Conservation (phyloP, 306 rosid genomes). For the Vigna reflexopilosa region DNA sequence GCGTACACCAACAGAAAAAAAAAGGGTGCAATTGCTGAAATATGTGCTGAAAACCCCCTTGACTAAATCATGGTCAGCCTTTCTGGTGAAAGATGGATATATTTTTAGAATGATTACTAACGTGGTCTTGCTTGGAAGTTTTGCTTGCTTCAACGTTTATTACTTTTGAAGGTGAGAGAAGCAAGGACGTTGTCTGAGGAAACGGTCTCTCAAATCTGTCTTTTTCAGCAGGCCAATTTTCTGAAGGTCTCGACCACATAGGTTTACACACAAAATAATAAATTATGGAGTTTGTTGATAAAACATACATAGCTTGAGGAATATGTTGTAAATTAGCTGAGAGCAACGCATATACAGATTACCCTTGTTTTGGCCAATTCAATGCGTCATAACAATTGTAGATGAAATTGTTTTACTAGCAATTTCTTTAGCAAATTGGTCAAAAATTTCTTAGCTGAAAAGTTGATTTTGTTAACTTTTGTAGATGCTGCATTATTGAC, state of each 20-base stretch:
- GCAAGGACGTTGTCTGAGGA: constrained; percentile 3
- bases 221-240: constrained; percentile 18
- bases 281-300: background rate
- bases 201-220: background rate
- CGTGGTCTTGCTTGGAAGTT: constrained; percentile 30
- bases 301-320: background rate
- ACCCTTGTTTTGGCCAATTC: background rate
- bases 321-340: background rate
- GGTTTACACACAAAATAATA: background rate
- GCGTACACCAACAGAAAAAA: background rate
- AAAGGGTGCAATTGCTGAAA: background rate
- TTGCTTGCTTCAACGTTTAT: constrained; percentile 4
- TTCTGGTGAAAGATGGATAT: constrained; percentile 9
- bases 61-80: background rate
- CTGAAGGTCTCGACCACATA: background rate
- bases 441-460: background rate
- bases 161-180: constrained; percentile 19
- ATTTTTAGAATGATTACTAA: constrained; percentile 13
- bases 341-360: background rate
- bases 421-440: background rate
- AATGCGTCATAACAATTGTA: background rate
- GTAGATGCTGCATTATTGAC: background rate
- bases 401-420: background rate
- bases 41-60: constrained; percentile 6
- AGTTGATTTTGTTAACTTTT: constrained; percentile 3